A percentile compares a stretch with the other conserved stretches of the same genome.
Conservation (phyloP, 768 basidiomycete species). For the Amylocystis lapponica region DNA sequence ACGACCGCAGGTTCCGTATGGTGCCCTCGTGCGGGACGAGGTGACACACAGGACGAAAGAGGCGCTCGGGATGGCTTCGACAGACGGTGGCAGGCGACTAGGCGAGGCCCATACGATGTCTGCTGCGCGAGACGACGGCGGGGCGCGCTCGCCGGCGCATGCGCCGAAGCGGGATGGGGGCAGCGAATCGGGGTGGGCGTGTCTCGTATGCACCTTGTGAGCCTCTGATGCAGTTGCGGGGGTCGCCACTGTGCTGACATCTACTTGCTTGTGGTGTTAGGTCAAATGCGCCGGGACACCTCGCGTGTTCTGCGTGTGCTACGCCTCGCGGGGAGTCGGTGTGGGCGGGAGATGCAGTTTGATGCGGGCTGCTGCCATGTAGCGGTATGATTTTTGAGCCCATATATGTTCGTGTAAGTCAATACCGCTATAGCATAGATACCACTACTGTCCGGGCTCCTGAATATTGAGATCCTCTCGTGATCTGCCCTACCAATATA, state of each 20-base stretch:
- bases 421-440: too few relatives aligned
- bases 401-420: too few relatives aligned
- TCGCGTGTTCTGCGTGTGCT: slow-evolving; percentile 58
- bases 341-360: slow-evolving; percentile 15
- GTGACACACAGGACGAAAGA: slow-evolving; percentile 41
- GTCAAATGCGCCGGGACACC: slow-evolving; percentile 44
- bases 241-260: background rate
- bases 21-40: slow-evolving; percentile 27
- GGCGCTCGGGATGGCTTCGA: slow-evolving; percentile 33
- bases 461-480: too few relatives aligned
- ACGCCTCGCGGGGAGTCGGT: slow-evolving; percentile 41
- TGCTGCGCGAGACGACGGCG: background rate
- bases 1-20: slow-evolving; percentile 12
- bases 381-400: too few relatives aligned
- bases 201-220: slow-evolving; percentile 60
- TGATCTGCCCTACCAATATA: too few relatives aligned
- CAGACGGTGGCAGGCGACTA: slow-evolving; percentile 9
- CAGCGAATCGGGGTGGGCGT: slow-evolving; percentile 38
- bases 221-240: background rate
- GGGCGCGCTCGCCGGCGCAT: background rate
- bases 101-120: slow-evolving; percentile 4
- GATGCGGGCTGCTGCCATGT: too few relatives aligned
- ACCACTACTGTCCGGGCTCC: too few relatives aligned
- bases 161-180: background rate
- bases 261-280: slow-evolving; percentile 25